Evolutionary conservation across 208 protist species (phyloP).

Genomic region (Willaertia magna): DNA sequence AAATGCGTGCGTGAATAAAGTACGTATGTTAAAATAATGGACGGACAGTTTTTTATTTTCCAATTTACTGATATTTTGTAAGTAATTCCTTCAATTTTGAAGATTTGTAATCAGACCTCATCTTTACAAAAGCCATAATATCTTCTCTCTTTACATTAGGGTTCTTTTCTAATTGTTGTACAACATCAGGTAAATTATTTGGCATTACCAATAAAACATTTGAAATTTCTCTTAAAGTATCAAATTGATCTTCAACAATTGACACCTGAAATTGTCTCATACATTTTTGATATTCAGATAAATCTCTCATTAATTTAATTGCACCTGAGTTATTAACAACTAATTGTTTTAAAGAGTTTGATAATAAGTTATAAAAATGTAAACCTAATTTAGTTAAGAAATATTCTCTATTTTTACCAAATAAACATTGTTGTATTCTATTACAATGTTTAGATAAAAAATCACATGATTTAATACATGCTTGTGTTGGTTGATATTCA

Average conservation of each 20-base stretch:
- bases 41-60: too few species aligned
- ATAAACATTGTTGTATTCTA: not conserved
- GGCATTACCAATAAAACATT: not conserved
- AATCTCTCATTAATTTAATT: slow-evolving; percentile 4
- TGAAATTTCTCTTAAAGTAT: not conserved
- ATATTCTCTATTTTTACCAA: not conserved
- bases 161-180: not conserved
- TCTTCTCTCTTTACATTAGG: not conserved
- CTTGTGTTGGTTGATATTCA: not conserved
- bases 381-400: not conserved
- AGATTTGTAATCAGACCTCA: not conserved
- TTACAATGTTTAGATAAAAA: not conserved
- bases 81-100: not conserved
- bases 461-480: not conserved
- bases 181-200: not conserved
- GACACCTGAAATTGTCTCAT: not conserved
- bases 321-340: not conserved
- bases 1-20: too few species aligned
- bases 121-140: not conserved
- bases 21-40: too few species aligned
- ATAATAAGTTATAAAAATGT: not conserved
- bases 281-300: not conserved
- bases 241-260: not conserved
- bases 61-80: too few species aligned
- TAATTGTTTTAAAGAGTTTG: not conserved